Evolutionary conservation across 768 basidiomycete genomes (phyloP), one percentile per base, ranked within the genome.

Genomic region (Lyophyllum semitale): DNA sequence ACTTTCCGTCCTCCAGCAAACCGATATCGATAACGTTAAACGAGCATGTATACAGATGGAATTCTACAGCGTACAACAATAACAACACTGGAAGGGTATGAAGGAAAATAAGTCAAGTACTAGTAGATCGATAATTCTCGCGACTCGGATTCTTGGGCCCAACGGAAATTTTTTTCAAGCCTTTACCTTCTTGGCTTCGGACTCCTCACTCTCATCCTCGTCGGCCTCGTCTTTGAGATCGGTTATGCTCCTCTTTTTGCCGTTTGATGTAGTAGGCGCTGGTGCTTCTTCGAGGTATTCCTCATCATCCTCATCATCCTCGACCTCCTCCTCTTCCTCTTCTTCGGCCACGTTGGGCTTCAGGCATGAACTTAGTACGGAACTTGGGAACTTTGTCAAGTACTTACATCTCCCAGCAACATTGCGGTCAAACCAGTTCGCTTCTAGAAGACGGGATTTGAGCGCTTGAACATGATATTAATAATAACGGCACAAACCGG

Each of bases 151-250:
- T 56, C 15, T 35, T 27, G 30, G 26, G 45, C 18, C n/a, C 20
- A 9, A 27, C 42, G 44, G 52, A 20, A n/a, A n/a, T n/a, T n/a
- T n/a, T 8, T 46, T 55, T 69, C 66, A 78, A 15, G 76, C 72
- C 57, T 75, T 77, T 54, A 69, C 67, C 62, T 77, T 77, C 70
- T 79, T 77, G 33, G 65, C 59, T 48, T 69, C 73, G 38, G 72
- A 67, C 54, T 70, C 70, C 45, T 60, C 63, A 30, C 27, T 55
- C 27, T 11, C 20, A 8, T 71, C 68, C 8, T 66, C 70, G 67
- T 18, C 44, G 26, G 58, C 66, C 37, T 66, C 71, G 13, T 64
- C 63, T 20, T 40, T 63, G 18, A 70, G 63, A 27, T 77, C 71
- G 17, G 73, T 68, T 51, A 71, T 67, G 8, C 60, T 60, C 53